phyloP scores from a whole-genome alignment of 306 rosid genomes.

The Vicia villosa region DNA sequence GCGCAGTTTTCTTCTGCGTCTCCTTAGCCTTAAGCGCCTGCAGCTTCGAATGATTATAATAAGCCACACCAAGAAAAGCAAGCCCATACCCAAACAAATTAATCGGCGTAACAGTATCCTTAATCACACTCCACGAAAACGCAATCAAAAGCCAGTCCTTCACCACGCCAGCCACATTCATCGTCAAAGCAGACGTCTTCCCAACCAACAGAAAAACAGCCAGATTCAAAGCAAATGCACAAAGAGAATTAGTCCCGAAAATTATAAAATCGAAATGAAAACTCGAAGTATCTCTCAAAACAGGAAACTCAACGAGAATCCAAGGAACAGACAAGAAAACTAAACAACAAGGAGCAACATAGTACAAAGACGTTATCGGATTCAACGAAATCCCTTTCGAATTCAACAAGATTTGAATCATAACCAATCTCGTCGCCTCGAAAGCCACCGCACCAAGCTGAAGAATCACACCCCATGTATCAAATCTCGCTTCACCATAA shows the following conservation, averaged over 20 bases:
- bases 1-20: slow-evolving; percentile 65
- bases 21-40: slow-evolving; percentile 84
- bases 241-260: slow-evolving; percentile 75
- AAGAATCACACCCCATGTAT: slow-evolving; percentile 72
- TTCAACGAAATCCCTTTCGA: slow-evolving; percentile 86
- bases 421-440: slow-evolving; percentile 78
- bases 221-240: slow-evolving; percentile 81
- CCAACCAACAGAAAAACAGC: slow-evolving; percentile 88
- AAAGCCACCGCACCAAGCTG: slow-evolving; percentile 87
- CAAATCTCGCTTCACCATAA: slow-evolving; percentile 80
- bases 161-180: slow-evolving; percentile 93
- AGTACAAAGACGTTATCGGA: slow-evolving; percentile 77
- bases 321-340: slow-evolving; percentile 66
- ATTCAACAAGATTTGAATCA: slow-evolving; percentile 84
- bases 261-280: slow-evolving; percentile 62
- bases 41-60: slow-evolving; percentile 81
- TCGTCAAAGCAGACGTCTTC: slow-evolving; percentile 83
- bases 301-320: slow-evolving; percentile 75
- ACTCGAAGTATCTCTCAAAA: slow-evolving; percentile 58
- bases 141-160: slow-evolving; percentile 90
- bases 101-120: slow-evolving; percentile 81
- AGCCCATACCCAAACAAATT: slow-evolving; percentile 82
- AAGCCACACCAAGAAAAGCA: slow-evolving; percentile 81
- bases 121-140: slow-evolving; percentile 86
- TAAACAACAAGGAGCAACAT: slow-evolving; percentile 83